phyloP scores from a whole-genome alignment of 2,329 filamentous ascomycete genomes.

The Fusarium phyllophilum region DNA sequence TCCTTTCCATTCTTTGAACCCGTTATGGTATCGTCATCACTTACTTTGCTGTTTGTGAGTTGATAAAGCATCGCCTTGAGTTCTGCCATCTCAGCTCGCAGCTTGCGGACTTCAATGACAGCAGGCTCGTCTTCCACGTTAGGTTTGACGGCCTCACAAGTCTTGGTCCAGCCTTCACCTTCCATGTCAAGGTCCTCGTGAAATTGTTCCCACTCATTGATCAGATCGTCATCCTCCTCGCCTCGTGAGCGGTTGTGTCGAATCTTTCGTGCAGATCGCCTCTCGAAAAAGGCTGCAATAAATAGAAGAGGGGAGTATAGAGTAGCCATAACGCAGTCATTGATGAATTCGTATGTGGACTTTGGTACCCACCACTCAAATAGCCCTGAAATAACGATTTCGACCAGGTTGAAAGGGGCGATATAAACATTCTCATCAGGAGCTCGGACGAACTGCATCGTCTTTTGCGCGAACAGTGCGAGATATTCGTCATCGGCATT shows the following conservation, averaged over 20 bases:
- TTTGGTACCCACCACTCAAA: slow-evolving; percentile 97
- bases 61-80: slow-evolving; percentile 61
- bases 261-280: slow-evolving; percentile 72
- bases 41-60: slow-evolving; percentile 40
- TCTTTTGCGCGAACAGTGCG: slow-evolving; percentile 91
- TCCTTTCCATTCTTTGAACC: slow-evolving; percentile 12
- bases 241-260: slow-evolving; percentile 78
- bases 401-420: slow-evolving; percentile 92
- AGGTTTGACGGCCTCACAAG: slow-evolving; percentile 77
- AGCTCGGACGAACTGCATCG: slow-evolving; percentile 94
- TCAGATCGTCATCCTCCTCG: slow-evolving; percentile 87
- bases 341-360: slow-evolving; percentile 78
- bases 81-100: slow-evolving; percentile 67
- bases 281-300: slow-evolving; percentile 79
- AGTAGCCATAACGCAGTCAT: slow-evolving; percentile 87
- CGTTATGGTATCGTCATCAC: background rate
- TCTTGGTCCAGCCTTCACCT: slow-evolving; percentile 84
- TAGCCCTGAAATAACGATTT: slow-evolving; percentile 80
- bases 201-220: slow-evolving; percentile 95
- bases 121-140: slow-evolving; percentile 84
- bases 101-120: slow-evolving; percentile 72
- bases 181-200: slow-evolving; percentile 79
- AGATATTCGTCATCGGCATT: slow-evolving; percentile 97
- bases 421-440: slow-evolving; percentile 99
- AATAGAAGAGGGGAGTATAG: slow-evolving; percentile 88